Conservation (phyloP, 768 basidiomycete genomes). For the Piloderma croceum region DNA sequence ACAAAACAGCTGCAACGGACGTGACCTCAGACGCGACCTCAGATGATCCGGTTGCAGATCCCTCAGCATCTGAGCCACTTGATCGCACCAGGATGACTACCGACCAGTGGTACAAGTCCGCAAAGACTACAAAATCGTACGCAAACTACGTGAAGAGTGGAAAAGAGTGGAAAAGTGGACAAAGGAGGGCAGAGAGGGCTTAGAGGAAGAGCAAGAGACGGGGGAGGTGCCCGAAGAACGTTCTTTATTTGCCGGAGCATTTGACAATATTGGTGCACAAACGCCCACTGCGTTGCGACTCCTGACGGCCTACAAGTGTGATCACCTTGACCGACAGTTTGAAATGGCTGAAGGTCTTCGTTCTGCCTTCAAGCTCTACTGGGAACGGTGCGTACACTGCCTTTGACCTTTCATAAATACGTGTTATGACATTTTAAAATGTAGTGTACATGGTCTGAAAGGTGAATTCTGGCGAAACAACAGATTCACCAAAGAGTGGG, state of each 20-base stretch:
- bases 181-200: background rate
- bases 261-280: conserved; percentile 11
- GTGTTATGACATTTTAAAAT: background rate
- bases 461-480: conserved; percentile 16
- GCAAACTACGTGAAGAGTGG: conserved; percentile 17
- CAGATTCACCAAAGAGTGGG: conserved; percentile 9
- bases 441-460: conserved; percentile 12
- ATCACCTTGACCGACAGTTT: conserved; percentile 13
- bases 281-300: conserved; percentile 14
- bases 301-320: conserved; percentile 16
- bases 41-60: too few relatives aligned
- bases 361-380: conserved; percentile 15
- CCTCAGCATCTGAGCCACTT: conserved; percentile 7
- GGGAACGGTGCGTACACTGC: conserved; percentile 10
- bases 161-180: conserved; percentile 8
- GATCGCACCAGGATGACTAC: conserved; percentile 12
- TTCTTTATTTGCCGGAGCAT: conserved; percentile 5
- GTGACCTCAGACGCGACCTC: too few relatives aligned
- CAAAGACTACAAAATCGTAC: conserved; percentile 12
- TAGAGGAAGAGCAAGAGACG: background rate
- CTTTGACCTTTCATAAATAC: background rate
- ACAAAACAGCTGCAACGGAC: too few relatives aligned
- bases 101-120: conserved; percentile 17
- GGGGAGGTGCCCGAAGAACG: conserved; percentile 1
- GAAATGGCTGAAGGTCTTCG: conserved; percentile 12